phyloP scores from a whole-genome alignment of 352 stramenopile genomes.

The Phytophthora sansomeana region DNA sequence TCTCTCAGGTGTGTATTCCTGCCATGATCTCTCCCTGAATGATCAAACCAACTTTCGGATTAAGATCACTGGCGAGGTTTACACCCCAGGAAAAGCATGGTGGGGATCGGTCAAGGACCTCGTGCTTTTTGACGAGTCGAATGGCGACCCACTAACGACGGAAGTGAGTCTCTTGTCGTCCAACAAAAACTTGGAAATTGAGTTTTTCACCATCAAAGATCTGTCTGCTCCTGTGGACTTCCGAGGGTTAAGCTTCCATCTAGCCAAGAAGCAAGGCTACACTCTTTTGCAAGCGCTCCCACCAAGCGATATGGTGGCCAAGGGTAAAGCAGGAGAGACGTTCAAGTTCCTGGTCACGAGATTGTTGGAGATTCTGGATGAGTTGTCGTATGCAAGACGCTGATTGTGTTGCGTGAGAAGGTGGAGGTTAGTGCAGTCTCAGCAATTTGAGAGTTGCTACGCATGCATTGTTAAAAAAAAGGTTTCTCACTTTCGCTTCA shows the following conservation, averaged over 20 bases:
- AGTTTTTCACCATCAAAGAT: slow-evolving; percentile 9
- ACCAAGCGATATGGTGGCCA: not conserved
- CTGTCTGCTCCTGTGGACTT: not conserved
- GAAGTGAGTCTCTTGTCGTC: not conserved
- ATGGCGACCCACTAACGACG: slow-evolving; percentile 6
- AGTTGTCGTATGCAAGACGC: not conserved
- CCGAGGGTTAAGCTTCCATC: slow-evolving; percentile 8
- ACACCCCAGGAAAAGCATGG: not conserved
- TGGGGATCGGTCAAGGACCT: slow-evolving; percentile 1
- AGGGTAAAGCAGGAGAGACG: not conserved
- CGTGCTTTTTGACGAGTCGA: slow-evolving; percentile 1
- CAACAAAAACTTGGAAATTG: slow-evolving; percentile 4
- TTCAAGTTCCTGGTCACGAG: slow-evolving; percentile 7
- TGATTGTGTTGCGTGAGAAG: not conserved
- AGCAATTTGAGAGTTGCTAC: not conserved
- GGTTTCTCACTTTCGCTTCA: not conserved
- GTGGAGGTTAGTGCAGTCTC: not conserved
- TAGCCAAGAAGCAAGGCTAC: slow-evolving; percentile 1
- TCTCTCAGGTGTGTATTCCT: not conserved
- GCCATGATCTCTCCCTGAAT: slow-evolving; percentile 11
- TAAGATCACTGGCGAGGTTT: not conserved
- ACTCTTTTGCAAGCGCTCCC: not conserved
- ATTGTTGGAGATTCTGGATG: slow-evolving; percentile 8
- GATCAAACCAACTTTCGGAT: slow-evolving; percentile 1
- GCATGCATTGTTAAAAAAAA: not conserved